phyloP scores from a whole-genome alignment of 1,284 basidiomycete genomes.

The Boletus chippewaensis region DNA sequence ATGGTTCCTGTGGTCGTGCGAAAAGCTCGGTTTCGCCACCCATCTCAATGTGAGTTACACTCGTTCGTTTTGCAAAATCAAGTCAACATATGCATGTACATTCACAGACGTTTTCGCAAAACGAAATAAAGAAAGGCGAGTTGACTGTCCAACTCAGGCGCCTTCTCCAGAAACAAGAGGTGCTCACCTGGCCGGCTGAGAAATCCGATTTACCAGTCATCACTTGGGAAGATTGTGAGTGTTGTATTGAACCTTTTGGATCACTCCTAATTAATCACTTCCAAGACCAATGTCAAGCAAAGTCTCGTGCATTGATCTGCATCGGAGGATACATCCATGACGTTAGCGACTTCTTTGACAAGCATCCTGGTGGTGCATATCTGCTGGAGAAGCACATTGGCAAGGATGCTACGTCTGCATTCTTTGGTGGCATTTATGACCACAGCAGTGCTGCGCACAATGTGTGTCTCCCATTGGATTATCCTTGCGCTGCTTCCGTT shows the following conservation, averaged over 20 bases:
- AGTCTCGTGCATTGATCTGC: slow-evolving; percentile 69
- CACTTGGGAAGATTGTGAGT: slow-evolving; percentile 74
- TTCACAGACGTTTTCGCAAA: slow-evolving; percentile 67
- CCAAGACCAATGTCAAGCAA: slow-evolving; percentile 64
- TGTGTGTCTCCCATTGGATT: slow-evolving; percentile 37
- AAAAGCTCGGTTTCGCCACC: slow-evolving; percentile 64
- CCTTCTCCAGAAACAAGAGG: slow-evolving; percentile 61
- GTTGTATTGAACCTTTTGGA: neutral
- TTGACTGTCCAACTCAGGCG: slow-evolving; percentile 86
- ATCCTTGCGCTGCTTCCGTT: neutral
- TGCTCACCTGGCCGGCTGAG: slow-evolving; percentile 67
- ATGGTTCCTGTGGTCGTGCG: slow-evolving; percentile 75
- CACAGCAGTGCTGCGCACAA: slow-evolving; percentile 85
- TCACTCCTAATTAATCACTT: neutral
- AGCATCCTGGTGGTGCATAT: slow-evolving; percentile 72
- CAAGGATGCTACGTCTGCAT: slow-evolving; percentile 80
- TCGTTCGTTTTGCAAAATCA: neutral
- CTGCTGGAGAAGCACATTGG: slow-evolving; percentile 65
- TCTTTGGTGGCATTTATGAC: slow-evolving; percentile 89
- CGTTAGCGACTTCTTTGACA: slow-evolving; percentile 70
- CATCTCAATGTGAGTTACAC: slow-evolving; percentile 59
- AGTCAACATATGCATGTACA: neutral
- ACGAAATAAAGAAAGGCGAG: slow-evolving; percentile 85
- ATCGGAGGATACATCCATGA: slow-evolving; percentile 88
- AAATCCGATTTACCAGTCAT: slow-evolving; percentile 73